Base-by-base conservation (phyloP, 768 basidiomycete genomes). In the Boletellus ananiceps region DNA sequence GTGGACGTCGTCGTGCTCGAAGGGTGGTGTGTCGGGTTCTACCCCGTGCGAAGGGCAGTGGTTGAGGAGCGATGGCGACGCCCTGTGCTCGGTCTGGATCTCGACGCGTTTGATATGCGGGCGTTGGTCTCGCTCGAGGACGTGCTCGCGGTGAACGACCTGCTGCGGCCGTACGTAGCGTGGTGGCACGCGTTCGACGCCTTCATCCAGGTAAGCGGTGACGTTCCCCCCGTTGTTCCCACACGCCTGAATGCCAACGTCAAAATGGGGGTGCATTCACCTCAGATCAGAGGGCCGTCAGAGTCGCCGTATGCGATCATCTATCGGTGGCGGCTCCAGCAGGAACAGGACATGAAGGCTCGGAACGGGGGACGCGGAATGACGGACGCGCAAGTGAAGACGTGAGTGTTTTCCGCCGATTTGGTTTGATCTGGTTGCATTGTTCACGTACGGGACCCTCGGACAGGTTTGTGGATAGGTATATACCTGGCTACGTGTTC, bases 1-100 rank as follows among this genome's bases (percentile, higher is more conserved):
- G 52, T 86, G 5, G 91, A 99, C 61, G 72, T 98, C 13, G 85
- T 98, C 43, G 77, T 99, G 42, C 71, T 99, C 42, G 96, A 99
- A 71, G 96, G 96, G 9, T 99, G 96, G 96, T 93, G 86, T 67
- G 81, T 88, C 19, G 94, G 95, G 0, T 97, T 96, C 63, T 75
- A 76, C 44, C 84, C 91, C 1, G 73, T 90, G 6, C 58, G 71
- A 0, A 40, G 56, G 15, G 66, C 71, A 9, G 78, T 80, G 51
- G 64, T 92, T 31, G 73, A 80, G 38, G 62, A 61, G 34, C 71
- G 75, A 27, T 91, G 85, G 79, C 64, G 71, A 11, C 44, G 54
- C 18, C 57, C 64, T 12, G 60, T 61, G 4, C 18, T 36, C 0
- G 67, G 52, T 16, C 47, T 67, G 8, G 29, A 29, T 29, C 29